Percentiles rank a stretch among this genome's conserved stretches.
Conservation (phyloP, 1,284 basidiomycete genomes). For the Psilocybe mexicana region DNA sequence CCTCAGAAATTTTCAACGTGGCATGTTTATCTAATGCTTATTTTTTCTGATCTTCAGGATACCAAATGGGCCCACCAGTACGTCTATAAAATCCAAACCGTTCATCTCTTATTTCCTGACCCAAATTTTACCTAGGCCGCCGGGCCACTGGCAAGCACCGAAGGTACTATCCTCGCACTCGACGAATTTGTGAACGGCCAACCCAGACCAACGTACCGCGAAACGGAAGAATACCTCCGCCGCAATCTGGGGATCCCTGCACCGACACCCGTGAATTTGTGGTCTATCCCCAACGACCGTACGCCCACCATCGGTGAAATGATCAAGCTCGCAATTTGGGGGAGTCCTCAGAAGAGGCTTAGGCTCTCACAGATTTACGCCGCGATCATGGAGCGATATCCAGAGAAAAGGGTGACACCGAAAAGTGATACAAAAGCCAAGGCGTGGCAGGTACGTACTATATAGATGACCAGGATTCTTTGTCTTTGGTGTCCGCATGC, state of each 20-base stretch:
- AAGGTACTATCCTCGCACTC: too few species aligned
- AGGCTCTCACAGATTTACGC: not conserved
- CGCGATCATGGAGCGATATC: not conserved
- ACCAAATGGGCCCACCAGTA: too few species aligned
- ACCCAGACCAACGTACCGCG: not conserved
- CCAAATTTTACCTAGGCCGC: too few species aligned
- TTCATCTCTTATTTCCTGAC: too few species aligned
- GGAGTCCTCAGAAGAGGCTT: not conserved
- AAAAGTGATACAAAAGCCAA: not conserved
- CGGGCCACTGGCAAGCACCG: too few species aligned
- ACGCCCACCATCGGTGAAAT: constrained; percentile 18
- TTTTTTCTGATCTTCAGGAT: too few species aligned
- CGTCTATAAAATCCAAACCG: too few species aligned
- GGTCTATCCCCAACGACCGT: not conserved
- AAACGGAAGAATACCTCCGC: not conserved
- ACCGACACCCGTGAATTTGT: not conserved
- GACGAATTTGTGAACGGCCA: too few species aligned
- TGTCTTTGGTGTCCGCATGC: too few species aligned
- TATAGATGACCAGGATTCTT: too few species aligned
- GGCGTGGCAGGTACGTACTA: not conserved
- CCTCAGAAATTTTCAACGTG: too few species aligned
- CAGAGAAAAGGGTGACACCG: not conserved
- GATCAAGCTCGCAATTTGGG: not conserved
- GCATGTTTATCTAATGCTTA: too few species aligned
- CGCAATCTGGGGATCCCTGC: not conserved